Conservation (phyloP, 2,329 filamentous ascomycete genomes). For the Alternaria sp. region DNA sequence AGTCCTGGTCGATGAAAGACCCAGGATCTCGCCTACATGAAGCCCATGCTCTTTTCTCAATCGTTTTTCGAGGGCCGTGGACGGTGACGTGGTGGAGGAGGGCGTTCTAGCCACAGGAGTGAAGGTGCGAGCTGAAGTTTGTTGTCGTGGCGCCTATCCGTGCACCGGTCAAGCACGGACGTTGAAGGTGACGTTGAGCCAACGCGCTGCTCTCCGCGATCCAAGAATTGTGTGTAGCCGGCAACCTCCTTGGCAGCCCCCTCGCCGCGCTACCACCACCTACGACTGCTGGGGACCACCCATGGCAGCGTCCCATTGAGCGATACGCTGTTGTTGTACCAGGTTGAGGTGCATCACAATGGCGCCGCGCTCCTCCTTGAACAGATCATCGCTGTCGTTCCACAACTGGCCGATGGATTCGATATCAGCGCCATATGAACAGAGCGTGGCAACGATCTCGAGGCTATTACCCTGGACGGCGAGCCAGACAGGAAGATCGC, state of each 20-base stretch:
- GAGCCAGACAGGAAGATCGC: too few species aligned
- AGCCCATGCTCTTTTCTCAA: not conserved
- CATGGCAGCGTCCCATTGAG: too few species aligned
- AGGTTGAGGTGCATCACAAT: too few species aligned
- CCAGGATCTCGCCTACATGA: not conserved
- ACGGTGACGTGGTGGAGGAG: not conserved
- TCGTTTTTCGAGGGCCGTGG: not conserved
- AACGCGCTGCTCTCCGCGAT: not conserved
- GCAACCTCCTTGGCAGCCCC: not conserved
- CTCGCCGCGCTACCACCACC: too few species aligned
- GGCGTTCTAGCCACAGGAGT: not conserved
- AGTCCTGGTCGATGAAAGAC: not conserved
- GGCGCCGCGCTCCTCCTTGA: too few species aligned
- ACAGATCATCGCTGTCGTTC: too few species aligned
- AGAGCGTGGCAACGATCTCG: too few species aligned
- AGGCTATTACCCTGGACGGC: too few species aligned
- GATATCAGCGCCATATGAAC: too few species aligned
- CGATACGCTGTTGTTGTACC: too few species aligned
- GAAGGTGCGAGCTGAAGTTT: not conserved
- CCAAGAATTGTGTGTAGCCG: not conserved
- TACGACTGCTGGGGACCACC: too few species aligned
- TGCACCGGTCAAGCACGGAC: not conserved
- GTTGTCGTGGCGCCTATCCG: not conserved
- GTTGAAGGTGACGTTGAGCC: not conserved
- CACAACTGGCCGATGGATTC: too few species aligned